Evolutionary conservation across 805 yeast species (phyloP).

Genomic region (Myxozyma neotropica): DNA sequence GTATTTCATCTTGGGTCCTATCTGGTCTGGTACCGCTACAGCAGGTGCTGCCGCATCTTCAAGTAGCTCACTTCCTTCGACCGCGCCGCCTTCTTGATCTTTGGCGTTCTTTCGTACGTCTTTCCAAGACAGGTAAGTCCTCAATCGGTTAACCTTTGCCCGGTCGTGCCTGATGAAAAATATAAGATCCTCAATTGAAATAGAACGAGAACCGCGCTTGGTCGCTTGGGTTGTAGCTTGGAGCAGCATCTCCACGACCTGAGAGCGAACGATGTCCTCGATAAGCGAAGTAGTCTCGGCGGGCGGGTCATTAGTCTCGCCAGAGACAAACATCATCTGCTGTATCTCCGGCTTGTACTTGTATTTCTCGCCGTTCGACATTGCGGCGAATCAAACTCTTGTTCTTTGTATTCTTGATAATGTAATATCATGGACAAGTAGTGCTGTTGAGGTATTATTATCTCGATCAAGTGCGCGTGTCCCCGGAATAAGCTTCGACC

Average conservation of each 20-base stretch:
- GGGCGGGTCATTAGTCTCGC: slow-evolving; percentile 94
- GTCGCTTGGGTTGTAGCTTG: slow-evolving; percentile 80
- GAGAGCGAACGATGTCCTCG: slow-evolving; percentile 93
- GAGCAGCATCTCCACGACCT: slow-evolving; percentile 80
- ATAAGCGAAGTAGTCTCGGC: slow-evolving; percentile 87
- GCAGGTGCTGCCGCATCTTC: slow-evolving; percentile 47
- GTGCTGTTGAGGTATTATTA: not conserved
- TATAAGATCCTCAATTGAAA: slow-evolving; percentile 90
- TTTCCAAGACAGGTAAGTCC: slow-evolving; percentile 95
- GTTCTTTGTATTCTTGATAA: not conserved
- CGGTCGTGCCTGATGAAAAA: slow-evolving; percentile 89
- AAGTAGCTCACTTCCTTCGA: slow-evolving; percentile 55
- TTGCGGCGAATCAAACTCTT: not conserved
- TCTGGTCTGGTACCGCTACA: slow-evolving; percentile 42
- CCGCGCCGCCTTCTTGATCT: slow-evolving; percentile 61
- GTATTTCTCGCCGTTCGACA: slow-evolving; percentile 25
- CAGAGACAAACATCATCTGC: slow-evolving; percentile 97
- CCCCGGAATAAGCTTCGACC: not conserved
- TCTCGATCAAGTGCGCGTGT: not conserved
- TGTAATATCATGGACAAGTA: not conserved
- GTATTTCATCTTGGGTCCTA: slow-evolving; percentile 50
- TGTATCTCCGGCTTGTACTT: slow-evolving; percentile 86
- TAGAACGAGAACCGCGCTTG: slow-evolving; percentile 76
- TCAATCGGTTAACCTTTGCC: slow-evolving; percentile 87
- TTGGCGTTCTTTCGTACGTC: slow-evolving; percentile 85